Base-by-base conservation (phyloP, 352 stramenopile species). In the Pythium plurisporium region DNA sequence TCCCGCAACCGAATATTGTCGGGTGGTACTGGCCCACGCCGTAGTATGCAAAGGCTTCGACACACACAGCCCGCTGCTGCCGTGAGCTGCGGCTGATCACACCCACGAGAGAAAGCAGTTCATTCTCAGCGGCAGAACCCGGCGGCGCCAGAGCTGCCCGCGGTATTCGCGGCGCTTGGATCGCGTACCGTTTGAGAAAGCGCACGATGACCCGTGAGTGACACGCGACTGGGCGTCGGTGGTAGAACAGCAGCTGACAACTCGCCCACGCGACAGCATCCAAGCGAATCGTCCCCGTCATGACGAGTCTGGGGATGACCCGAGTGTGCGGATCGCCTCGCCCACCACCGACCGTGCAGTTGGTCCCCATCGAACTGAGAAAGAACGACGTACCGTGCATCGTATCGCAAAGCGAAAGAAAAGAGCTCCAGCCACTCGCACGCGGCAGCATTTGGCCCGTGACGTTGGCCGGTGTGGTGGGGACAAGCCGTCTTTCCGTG, bases 251-350 rank as follows among this genome's bases (percentile, higher is more conserved):
- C 34, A 87, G 46, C 44, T 81, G 73, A 27, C 79, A 89, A n/a
- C 64, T 73, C 15, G 64, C 64, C 76, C 76, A 89, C 10, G 73
- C 73, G 23, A 86, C 51, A 0, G 76, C 68, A 48, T 89, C 79
- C 14, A 72, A 70, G 20, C 74, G 65, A 9, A 74, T 27, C 46
- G 59, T 77, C 33, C 74, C 44, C 0, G 55, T 65, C 7, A 87
- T 55, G 27, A 41, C 36, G 36, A 43, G 14, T 43, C 20, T 9
- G 5, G 12, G 14, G 9, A 43, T 43, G n/a, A n/a, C n/a, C n/a
- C n/a, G n/a, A 7, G 36, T 43, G n/a, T 22, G 5, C 6, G 11
- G 11, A 15, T 38, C 33, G 15, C 15, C 33, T 15, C 33, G 33
- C n/a, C n/a, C n/a, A 38, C 33, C 9, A 22, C 7, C 64, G 51